phyloP scores from a whole-genome alignment of 1,284 basidiomycete genomes.

The Cyathus pygmaeus region DNA sequence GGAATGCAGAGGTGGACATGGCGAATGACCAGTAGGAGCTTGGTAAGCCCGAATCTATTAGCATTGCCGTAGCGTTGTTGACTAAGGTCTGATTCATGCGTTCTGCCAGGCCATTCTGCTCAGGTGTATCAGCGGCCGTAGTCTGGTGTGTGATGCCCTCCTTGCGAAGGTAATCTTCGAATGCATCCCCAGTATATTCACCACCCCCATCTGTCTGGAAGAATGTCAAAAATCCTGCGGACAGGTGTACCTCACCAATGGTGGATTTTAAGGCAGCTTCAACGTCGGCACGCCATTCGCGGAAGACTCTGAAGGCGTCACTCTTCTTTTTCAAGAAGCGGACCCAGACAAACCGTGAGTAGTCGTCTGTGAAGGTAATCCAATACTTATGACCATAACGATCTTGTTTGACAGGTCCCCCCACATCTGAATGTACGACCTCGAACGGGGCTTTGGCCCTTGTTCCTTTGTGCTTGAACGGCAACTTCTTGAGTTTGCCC shows the following conservation, averaged over 20 bases:
- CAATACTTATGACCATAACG: conserved; percentile 33
- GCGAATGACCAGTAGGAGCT: conserved; percentile 35
- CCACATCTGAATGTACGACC: conserved; percentile 41
- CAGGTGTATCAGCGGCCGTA: conserved; percentile 35
- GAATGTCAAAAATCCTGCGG: conserved; percentile 22
- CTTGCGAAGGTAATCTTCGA: conserved; percentile 28
- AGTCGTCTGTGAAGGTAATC: conserved; percentile 44
- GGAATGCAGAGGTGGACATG: conserved; percentile 18
- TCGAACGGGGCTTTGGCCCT: conserved; percentile 25
- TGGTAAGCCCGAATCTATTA: conserved; percentile 26
- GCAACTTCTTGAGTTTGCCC: conserved; percentile 34
- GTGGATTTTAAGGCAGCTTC: conserved; percentile 18
- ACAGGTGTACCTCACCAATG: conserved; percentile 19
- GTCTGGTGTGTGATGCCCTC: conserved; percentile 30
- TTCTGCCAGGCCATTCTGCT: conserved; percentile 43
- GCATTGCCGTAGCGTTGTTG: conserved; percentile 26
- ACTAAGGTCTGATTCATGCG: conserved; percentile 40
- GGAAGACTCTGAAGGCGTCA: conserved; percentile 19
- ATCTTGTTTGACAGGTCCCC: conserved; percentile 33
- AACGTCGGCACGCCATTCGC: conserved; percentile 22
- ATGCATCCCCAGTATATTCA: conserved; percentile 24
- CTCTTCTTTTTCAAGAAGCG: conserved; percentile 33
- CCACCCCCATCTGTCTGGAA: conserved; percentile 15
- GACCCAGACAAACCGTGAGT: conserved; percentile 23
- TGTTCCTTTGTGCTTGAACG: conserved; percentile 20